Percentiles rank a stretch among this genome's conserved stretches.
phyloP scores from a whole-genome alignment of 371 early-diverging fungal genomes.

The Circinella umbellata region DNA sequence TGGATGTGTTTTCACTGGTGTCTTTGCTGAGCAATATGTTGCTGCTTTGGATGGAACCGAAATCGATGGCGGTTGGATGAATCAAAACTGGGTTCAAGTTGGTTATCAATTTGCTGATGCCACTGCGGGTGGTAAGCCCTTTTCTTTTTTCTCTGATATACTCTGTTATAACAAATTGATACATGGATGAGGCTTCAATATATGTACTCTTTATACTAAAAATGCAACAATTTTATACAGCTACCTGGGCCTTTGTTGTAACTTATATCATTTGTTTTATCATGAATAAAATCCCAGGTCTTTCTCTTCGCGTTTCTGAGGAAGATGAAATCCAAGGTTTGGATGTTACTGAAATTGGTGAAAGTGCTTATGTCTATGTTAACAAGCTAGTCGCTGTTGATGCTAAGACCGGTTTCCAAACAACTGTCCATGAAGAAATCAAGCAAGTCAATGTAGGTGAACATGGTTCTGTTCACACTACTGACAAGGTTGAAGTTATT shows the following conservation, averaged over 20 bases:
- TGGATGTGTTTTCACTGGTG: constrained; percentile 85
- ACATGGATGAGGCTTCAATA: no score
- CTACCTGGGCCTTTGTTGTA: constrained; percentile 77
- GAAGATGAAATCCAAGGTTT: constrained; percentile 74
- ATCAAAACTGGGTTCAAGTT: constrained; percentile 80
- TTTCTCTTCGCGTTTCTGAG: constrained; percentile 70
- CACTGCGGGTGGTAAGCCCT: constrained; percentile 49
- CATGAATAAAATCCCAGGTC: constrained; percentile 81
- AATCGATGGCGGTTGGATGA: constrained; percentile 83
- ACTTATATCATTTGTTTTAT: constrained; percentile 75
- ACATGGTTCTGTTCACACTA: constrained; percentile 2
- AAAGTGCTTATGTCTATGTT: constrained; percentile 63
- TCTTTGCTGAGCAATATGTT: constrained; percentile 82
- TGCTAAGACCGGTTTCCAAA: constrained; percentile 24
- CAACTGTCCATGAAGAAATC: constrained; percentile 1
- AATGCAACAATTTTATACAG: constrained; percentile 7
- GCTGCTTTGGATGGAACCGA: constrained; percentile 73
- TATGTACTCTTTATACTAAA: no score
- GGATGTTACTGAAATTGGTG: constrained; percentile 82
- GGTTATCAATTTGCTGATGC: constrained; percentile 81
- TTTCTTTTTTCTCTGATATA: no score
- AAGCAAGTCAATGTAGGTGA: constrained; percentile 5
- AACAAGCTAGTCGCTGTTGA: constrained; percentile 37
- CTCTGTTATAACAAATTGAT: no score
- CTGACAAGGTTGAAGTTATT: neutral